phyloP scores from a whole-genome alignment of 1,284 basidiomycete genomes.

The Ganoderma leucocontextum region DNA sequence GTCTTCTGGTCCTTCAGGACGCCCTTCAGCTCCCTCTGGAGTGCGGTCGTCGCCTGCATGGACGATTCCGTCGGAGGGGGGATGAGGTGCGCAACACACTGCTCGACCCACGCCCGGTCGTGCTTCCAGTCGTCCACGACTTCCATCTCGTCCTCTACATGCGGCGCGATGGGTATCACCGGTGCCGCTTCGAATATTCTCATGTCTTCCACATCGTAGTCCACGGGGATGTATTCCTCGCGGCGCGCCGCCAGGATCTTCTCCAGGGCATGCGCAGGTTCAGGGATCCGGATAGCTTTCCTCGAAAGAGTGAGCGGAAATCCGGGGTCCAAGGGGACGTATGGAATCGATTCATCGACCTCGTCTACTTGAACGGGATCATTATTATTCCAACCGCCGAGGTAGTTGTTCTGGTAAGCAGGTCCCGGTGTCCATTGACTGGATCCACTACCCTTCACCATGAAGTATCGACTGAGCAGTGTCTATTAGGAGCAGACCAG shows the following conservation, averaged over 20 bases:
- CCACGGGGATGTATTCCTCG: constrained; percentile 47
- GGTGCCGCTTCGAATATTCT: constrained; percentile 45
- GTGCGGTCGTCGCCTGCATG: constrained; percentile 56
- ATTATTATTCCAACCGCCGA: not conserved
- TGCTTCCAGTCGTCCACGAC: constrained; percentile 60
- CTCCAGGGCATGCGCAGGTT: constrained; percentile 59
- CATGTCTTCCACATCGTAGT: constrained; percentile 58
- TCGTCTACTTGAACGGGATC: not conserved
- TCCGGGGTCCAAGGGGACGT: constrained; percentile 52
- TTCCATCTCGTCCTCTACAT: not conserved
- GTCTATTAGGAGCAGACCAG: not conserved
- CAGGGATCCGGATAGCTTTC: constrained; percentile 56
- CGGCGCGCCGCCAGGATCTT: constrained; percentile 51
- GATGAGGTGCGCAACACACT: constrained; percentile 53
- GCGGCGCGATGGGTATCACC: not conserved
- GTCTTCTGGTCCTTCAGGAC: constrained; percentile 65
- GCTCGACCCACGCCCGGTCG: constrained; percentile 55
- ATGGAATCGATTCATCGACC: constrained; percentile 41
- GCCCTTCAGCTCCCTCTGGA: constrained; percentile 61
- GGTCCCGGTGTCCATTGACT: not conserved
- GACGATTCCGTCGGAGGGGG: constrained; percentile 62
- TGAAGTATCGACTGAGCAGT: constrained; percentile 60
- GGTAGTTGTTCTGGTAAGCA: not conserved
- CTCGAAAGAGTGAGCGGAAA: constrained; percentile 35
- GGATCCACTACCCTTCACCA: constrained; percentile 50